These are phyloP conservation scores for Chaetoceros tenuissimus DNA, from an alignment of 108 stramenopile species.

Conservation along the genomic window DNA sequence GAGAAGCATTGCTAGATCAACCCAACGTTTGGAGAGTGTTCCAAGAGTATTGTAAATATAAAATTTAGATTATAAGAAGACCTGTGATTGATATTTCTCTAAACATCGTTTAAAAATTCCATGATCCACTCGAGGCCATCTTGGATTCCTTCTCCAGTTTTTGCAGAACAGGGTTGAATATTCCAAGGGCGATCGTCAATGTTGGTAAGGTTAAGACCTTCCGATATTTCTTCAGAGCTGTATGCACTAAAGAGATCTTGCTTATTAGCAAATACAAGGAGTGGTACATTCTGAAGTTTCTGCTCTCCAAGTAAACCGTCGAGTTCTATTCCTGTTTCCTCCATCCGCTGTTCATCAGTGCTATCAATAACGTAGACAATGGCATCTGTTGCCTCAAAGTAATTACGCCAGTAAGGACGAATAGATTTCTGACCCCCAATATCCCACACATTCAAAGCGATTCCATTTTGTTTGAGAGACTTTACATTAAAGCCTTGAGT, in stretches of 20 bases:
- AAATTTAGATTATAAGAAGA: neutral
- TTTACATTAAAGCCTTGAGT: conserved; percentile 79
- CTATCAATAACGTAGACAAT: conserved; percentile 49
- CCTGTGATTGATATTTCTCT: neutral
- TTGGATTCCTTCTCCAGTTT: conserved; percentile 58
- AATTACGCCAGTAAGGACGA: conserved; percentile 54
- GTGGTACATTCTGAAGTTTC: conserved; percentile 45
- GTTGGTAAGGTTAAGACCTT: conserved; percentile 24
- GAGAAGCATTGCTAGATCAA: conserved; percentile 20
- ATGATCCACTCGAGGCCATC: conserved; percentile 55
- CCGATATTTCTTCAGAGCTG: conserved; percentile 45
- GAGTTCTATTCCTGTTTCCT: conserved; percentile 37
- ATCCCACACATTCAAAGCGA: conserved; percentile 75
- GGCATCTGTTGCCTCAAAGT: conserved; percentile 51
- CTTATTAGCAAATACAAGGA: conserved; percentile 66
- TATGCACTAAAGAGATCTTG: conserved; percentile 55
- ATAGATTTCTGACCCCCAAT: conserved; percentile 58
- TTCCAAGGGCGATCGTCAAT: conserved; percentile 27
- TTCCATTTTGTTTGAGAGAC: conserved; percentile 44
- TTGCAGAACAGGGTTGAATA: conserved; percentile 55
- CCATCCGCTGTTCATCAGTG: conserved; percentile 35
- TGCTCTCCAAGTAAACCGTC: conserved; percentile 38
- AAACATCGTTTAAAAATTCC: conserved; percentile 8
- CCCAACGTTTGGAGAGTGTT: conserved; percentile 19
- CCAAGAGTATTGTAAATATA: conserved; percentile 7